Evolutionary conservation across 345 rosid species (phyloP), one percentile per base, ranked within the genome.

Genomic region (Ailanthus altissimus): DNA sequence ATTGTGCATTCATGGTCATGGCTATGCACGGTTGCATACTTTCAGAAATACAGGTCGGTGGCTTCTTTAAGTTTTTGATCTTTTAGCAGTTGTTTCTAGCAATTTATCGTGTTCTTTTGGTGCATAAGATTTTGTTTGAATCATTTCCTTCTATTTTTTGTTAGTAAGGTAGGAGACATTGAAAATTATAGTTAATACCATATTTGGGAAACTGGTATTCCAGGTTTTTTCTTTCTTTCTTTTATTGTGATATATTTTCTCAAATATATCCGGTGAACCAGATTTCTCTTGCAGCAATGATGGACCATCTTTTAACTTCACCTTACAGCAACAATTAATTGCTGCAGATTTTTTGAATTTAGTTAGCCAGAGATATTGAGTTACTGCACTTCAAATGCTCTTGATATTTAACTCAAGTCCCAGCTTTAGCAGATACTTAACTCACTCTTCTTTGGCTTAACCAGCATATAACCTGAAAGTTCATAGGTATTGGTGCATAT

Each of bases 11-110:
- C 76, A 90, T 85, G 97, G 97, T 92, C 81, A 94, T 94, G 97
- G 97, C 98, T 5, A 88, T 94, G 97, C 98, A 94, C 57, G 97
- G 97, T 59, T 94, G 97, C 82, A 86, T 94, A 43, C 94, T 94
- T 74, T 85, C 97, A 1, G 97, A 91, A 84, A 94, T 94, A 72
- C 98, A 94, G 97, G 98, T 91, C 63, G 77, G 75, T 66, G 36
- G 18, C 65, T 57, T 0, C 1, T 32, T 49, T 45, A 12, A 50
- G 11, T 11, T 28, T 51, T 21, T 56, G 15, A 21, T 72, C 28
- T 6, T 13, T 59, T 57, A 26, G 45, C 59, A 42, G 38, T 12
- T 46, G 43, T 25, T 63, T 57, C 63, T 66, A 45, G 26, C 14
- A 28, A 25, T 20, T 21, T 36, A 14, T 32, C 38, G 2, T 32